These are phyloP conservation scores for Boletellus sp. DNA, from an alignment of 768 basidiomycete species.

Conservation along the genomic window DNA sequence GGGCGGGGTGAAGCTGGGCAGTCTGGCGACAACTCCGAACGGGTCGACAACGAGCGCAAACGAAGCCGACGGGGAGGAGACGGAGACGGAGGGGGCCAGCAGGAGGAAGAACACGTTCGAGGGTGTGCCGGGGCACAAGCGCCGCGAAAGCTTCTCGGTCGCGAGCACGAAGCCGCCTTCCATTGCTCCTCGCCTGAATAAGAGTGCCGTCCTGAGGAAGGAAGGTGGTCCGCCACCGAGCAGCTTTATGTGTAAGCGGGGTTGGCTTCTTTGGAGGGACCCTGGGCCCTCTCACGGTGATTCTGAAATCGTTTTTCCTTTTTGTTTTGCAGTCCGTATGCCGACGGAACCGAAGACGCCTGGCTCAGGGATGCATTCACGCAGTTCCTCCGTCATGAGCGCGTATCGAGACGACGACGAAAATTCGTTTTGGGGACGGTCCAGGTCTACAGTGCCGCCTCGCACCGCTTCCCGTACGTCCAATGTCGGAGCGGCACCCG, in stretches of 20 bases:
- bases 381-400: constrained; percentile 41
- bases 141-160: constrained; percentile 70
- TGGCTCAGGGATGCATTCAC: constrained; percentile 33
- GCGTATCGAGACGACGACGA: constrained; percentile 22
- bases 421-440: constrained; percentile 11
- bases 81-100: constrained; percentile 23
- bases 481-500: constrained; percentile 9
- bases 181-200: constrained; percentile 43
- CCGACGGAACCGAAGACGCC: constrained; percentile 41
- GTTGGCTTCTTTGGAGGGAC: no score
- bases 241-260: constrained; percentile 66
- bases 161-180: constrained; percentile 45
- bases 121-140: constrained; percentile 82
- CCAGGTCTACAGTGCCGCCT: constrained; percentile 24
- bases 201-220: constrained; percentile 43
- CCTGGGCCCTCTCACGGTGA: not conserved
- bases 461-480: constrained; percentile 45
- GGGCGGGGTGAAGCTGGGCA: not conserved
- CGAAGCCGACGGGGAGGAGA: constrained; percentile 29
- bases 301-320: no score
- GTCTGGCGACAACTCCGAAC: constrained; percentile 11
- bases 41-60: constrained; percentile 16
- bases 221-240: constrained; percentile 52
- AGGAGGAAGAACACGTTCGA: constrained; percentile 55
- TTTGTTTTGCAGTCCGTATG: constrained; percentile 43